Percentiles rank a stretch among this genome's conserved stretches.
Evolutionary conservation across 306 rosid species (phyloP).

Genomic region (Mimosa pudica): DNA sequence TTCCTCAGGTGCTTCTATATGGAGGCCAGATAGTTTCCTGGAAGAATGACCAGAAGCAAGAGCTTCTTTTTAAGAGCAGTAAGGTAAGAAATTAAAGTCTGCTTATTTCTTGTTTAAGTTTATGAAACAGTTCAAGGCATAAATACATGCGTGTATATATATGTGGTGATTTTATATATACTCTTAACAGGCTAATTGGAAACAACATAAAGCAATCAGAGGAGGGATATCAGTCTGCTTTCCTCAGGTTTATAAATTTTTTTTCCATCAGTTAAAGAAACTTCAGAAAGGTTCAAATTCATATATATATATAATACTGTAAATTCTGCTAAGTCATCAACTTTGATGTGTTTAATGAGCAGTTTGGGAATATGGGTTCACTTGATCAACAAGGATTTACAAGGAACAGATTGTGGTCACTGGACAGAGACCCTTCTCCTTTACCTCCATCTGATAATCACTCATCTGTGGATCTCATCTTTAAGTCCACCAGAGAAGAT

Average conservation of each 20-base stretch:
- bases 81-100: conserved; percentile 50
- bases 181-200: conserved; percentile 55
- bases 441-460: conserved; percentile 61
- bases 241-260: conserved; percentile 54
- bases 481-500: conserved; percentile 65
- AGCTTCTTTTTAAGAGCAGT: conserved; percentile 72
- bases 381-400: conserved; percentile 63
- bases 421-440: conserved; percentile 68
- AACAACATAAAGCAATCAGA: conserved; percentile 66
- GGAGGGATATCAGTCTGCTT: conserved; percentile 76
- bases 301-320: background rate
- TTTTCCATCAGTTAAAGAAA: background rate
- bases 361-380: conserved; percentile 71
- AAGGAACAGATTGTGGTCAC: conserved; percentile 68
- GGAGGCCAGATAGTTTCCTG: conserved; percentile 81
- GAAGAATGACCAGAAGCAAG: conserved; percentile 76
- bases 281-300: background rate
- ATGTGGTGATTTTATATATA: conserved; percentile 16
- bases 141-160: background rate
- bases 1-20: conserved; percentile 71
- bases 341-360: conserved; percentile 13
- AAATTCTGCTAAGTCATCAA: background rate
- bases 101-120: background rate
- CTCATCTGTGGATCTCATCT: conserved; percentile 69
- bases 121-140: background rate